A percentile compares a stretch with the other conserved stretches of the same genome.
Evolutionary conservation across 208 protist species (phyloP).

Genomic region (Tetramitus jugosus): DNA sequence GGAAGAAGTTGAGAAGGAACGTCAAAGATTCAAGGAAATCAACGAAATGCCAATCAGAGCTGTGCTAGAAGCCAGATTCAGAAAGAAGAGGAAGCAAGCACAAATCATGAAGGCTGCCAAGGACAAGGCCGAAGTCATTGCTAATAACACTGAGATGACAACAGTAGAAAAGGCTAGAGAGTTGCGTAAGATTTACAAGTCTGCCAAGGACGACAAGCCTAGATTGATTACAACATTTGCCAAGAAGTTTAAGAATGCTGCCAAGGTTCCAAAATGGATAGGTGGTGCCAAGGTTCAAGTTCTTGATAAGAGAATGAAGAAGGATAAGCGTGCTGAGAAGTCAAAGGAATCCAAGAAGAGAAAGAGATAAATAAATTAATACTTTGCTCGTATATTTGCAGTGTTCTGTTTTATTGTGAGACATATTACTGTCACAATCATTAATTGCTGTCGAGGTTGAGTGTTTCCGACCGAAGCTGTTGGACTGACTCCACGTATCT

Average conservation of each 20-base stretch:
- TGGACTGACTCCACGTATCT: too few relatives aligned
- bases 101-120: conserved; percentile 69
- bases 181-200: background rate
- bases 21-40: conserved; percentile 69
- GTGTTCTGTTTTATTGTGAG: too few relatives aligned
- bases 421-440: too few relatives aligned
- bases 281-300: background rate
- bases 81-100: conserved; percentile 73
- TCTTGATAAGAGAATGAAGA: conserved; percentile 7
- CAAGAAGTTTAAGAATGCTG: background rate
- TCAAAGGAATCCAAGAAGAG: background rate
- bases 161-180: background rate
- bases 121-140: conserved; percentile 51
- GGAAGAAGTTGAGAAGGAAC: conserved; percentile 80
- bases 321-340: background rate
- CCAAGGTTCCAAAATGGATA: too few relatives aligned
- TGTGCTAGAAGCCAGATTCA: conserved; percentile 88
- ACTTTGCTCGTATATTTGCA: too few relatives aligned
- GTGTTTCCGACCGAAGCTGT: too few relatives aligned
- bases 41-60: conserved; percentile 91
- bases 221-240: background rate
- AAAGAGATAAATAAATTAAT: conserved; percentile 11
- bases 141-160: background rate
- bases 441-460: too few relatives aligned
- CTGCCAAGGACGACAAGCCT: background rate